Percentiles rank a stretch among this genome's conserved stretches.
Conservation (phyloP, 2,329 filamentous ascomycete species). For the Apiospora arundinis region DNA sequence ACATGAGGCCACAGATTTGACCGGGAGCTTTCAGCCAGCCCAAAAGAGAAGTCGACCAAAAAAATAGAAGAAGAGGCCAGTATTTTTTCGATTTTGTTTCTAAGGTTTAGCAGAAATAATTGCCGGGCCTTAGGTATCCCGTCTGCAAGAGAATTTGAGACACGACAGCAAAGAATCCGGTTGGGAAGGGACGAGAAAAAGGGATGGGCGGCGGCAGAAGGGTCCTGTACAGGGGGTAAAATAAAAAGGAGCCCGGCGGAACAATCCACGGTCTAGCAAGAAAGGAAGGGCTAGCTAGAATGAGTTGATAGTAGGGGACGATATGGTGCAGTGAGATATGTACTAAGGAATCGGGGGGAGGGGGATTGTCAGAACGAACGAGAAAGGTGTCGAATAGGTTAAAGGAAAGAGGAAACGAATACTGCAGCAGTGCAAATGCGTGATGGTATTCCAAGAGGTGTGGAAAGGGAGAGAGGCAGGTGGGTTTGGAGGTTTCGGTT, state of each 20-base stretch:
- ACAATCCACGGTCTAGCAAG: slow-evolving; percentile 15
- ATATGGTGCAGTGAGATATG: slow-evolving; percentile 21
- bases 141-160: slow-evolving; percentile 19
- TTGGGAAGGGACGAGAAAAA: slow-evolving; percentile 20
- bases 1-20: slow-evolving; percentile 22
- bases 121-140: slow-evolving; percentile 11
- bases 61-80: slow-evolving; percentile 15
- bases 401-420: slow-evolving; percentile 23
- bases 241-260: slow-evolving; percentile 25
- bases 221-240: slow-evolving; percentile 24
- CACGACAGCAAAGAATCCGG: slow-evolving; percentile 21
- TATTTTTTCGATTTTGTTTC: slow-evolving; percentile 10
- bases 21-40: slow-evolving; percentile 20
- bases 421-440: slow-evolving; percentile 21
- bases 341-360: slow-evolving; percentile 23
- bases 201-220: slow-evolving; percentile 20
- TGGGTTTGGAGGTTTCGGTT: slow-evolving; percentile 22
- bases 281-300: slow-evolving; percentile 20
- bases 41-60: slow-evolving; percentile 22
- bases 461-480: slow-evolving; percentile 24
- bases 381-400: slow-evolving; percentile 19
- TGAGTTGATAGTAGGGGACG: not conserved
- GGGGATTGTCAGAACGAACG: slow-evolving; percentile 21
- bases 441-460: slow-evolving; percentile 26
- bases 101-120: slow-evolving; percentile 18